Base-by-base conservation (phyloP, 192 early-diverging fungal species). In the Coemansia pectinata region DNA sequence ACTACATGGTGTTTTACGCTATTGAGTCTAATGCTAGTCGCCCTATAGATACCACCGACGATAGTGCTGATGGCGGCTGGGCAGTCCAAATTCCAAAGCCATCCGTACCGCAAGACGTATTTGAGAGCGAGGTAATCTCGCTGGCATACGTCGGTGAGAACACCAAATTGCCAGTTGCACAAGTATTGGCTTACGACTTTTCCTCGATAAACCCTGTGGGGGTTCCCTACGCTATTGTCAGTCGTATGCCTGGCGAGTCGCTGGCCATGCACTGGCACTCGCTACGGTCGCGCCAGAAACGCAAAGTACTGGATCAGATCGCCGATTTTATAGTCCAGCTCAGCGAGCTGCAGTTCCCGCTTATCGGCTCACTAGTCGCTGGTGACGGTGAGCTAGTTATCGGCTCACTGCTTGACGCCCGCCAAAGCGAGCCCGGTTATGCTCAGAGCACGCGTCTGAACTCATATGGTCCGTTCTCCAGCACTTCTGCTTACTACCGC, bases 61-160 rank as follows among this genome's bases (percentile, higher is more conserved):
- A 33, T 5, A 34, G 5, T 33, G 55, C 11, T 10, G 33, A 9
- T 1, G 41, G 38, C 5, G 60, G 8, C 11, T 72, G 70, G 73
- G 27, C 62, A 0, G 70, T 72, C 3, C 79, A 81, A 61, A 67
- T 81, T 15, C 70, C 79, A 7, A 76, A 76, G 61, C 79, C 67
- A 2, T 7, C 59, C 4, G 73, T 81, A 5, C 53, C 74, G 9
- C 45, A 38, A 7, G 41, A 17, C 3, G 74, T 67, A 44, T 73
- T 81, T 58, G 73, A 67, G 29, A 81, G 79, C 79, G 79, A 81
- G 65, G 63, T 81, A 0, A 21, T 76, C 17, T 66, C 73, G 23
- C 6, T 81, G 41, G 70, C 73, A 0, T 81, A 76, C 34, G 60
- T 76, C 8, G 39, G 19, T n/a, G 68, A 73, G 59, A 34, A 73